Evolutionary conservation across 768 basidiomycete genomes (phyloP).

Genomic region (Pleurotus djamor): DNA sequence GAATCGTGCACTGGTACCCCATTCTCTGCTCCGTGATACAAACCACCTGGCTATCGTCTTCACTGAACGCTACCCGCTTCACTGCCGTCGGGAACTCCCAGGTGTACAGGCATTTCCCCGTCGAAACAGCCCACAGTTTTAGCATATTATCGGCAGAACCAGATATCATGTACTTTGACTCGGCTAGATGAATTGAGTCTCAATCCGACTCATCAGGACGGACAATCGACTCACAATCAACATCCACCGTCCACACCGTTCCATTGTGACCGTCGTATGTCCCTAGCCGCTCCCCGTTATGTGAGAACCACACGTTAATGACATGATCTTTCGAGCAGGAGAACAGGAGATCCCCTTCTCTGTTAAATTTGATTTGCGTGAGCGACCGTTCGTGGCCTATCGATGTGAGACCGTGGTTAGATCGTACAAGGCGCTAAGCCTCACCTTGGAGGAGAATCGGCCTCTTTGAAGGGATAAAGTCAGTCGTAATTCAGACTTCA

Average conservation of each 20-base stretch:
- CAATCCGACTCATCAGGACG: neutral
- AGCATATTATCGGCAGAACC: constrained; percentile 95
- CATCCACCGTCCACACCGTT: constrained; percentile 93
- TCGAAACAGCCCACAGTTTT: constrained; percentile 85
- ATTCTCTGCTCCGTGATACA: constrained; percentile 98
- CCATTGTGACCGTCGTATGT: constrained; percentile 98
- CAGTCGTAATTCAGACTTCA: neutral
- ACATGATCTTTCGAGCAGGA: constrained; percentile 93
- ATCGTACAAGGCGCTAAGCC: neutral
- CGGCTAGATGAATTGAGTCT: constrained; percentile 36
- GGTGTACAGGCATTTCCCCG: constrained; percentile 88
- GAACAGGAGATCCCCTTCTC: constrained; percentile 94
- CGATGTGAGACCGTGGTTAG: neutral
- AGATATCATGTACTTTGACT: constrained; percentile 84
- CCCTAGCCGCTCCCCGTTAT: constrained; percentile 95
- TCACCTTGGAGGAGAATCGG: neutral
- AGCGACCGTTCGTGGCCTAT: constrained; percentile 95
- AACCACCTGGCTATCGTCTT: constrained; percentile 78
- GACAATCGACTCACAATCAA: constrained; percentile 71
- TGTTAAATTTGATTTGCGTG: constrained; percentile 97
- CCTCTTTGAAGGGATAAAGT: neutral
- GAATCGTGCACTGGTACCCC: constrained; percentile 88
- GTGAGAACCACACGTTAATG: constrained; percentile 96
- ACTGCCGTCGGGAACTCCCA: constrained; percentile 99
- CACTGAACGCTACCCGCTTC: constrained; percentile 91